Conservation (phyloP, 805 yeast genomes). For the Candida fluviatilis region DNA sequence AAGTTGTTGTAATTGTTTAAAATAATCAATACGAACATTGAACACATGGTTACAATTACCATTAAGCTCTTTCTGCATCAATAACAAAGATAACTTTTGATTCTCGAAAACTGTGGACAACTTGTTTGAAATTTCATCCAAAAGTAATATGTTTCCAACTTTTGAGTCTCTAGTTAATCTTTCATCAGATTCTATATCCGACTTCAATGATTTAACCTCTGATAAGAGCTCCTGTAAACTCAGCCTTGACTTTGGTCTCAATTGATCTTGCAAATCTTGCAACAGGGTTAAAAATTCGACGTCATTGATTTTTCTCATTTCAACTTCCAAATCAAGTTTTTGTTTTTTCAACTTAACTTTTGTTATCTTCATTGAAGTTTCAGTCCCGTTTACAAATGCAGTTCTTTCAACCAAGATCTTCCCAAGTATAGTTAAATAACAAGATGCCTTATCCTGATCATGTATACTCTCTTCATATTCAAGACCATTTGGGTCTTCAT, state of each 20-base stretch:
- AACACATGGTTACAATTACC: constrained; percentile 59
- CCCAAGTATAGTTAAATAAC: constrained; percentile 49
- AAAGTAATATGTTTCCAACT: neutral
- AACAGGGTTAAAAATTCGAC: constrained; percentile 20
- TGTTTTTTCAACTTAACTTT: constrained; percentile 17
- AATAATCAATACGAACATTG: constrained; percentile 79
- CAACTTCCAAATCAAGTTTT: constrained; percentile 16
- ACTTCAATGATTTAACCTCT: constrained; percentile 23
- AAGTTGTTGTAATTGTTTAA: constrained; percentile 75
- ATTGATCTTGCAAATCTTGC: constrained; percentile 17
- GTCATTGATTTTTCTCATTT: constrained; percentile 23
- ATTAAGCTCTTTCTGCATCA: constrained; percentile 45
- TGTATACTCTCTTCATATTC: constrained; percentile 75
- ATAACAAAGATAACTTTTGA: constrained; percentile 39
- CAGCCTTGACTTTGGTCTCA: constrained; percentile 26
- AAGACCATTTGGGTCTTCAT: constrained; percentile 57
- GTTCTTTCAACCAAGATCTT: constrained; percentile 34
- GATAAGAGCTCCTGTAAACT: constrained; percentile 32
- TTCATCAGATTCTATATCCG: constrained; percentile 15
- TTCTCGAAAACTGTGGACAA: constrained; percentile 27
- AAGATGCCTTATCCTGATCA: constrained; percentile 68
- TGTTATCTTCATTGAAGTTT: constrained; percentile 15
- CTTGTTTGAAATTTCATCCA: neutral
- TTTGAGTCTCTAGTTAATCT: constrained; percentile 4
- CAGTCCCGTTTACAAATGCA: constrained; percentile 36